Base-by-base conservation (phyloP, 2,329 filamentous ascomycete genomes). In the Colletotrichum acutatum region DNA sequence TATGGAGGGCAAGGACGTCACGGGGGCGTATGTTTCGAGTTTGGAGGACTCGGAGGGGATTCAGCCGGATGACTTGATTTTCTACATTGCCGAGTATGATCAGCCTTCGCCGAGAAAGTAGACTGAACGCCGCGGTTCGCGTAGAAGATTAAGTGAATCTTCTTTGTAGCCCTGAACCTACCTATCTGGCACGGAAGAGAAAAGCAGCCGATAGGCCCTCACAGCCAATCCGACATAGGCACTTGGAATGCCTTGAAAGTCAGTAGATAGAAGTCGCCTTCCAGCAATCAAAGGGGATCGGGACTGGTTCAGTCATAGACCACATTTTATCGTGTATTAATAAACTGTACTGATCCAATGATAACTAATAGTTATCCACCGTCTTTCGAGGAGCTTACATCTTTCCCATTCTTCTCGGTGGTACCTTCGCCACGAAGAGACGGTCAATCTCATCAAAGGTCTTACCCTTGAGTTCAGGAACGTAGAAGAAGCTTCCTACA, bases 371-470 rank as follows among this genome's bases (percentile, higher is more conserved):
- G 37, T 42, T 14, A 42, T 42, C 1, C 37, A 6, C 5, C 7
- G 14, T 7, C 14, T 16, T 16, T 7, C 6, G 2, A 42, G 5
- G 1, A 46, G 19, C 24, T 7, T 16, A 68, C 64, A 72, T 59
- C 9, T 30, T 58, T 3, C 65, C 65, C 69, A 68, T 72, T 1
- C n/a, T 63, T 8, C 69, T 72, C 0, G 65, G 65, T 0, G 65
- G 58, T 7, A 68, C 58, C n/a, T 72, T 72, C 1, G 77, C 58
- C 0, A 59, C 78, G 28, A 83, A 83, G 1, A 83, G 71, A 5
- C 82, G 67, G 63, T 78, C 76, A 5, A 79, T 65, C 34, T 77
- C 77, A 9, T 74, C 76, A 49, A 76, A 77, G 0, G 76, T 76
- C 8, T 76, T 70, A 5, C 74, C 77, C 66, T 77, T 76, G 19